Base-by-base conservation (phyloP, 129 eudicot species). In the Flaveria robusta region DNA sequence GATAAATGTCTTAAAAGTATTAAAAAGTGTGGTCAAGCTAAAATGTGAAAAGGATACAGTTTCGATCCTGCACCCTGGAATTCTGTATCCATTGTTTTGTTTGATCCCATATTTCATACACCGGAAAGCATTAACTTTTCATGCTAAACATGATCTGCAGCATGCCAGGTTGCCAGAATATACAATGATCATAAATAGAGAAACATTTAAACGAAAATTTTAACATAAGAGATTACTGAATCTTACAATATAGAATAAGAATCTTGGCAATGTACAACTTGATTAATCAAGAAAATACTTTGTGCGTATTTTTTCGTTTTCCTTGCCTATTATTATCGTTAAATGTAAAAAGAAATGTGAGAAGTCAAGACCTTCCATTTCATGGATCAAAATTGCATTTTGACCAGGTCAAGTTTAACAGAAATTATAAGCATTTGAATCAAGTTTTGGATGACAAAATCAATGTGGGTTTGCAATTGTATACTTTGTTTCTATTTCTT, bases 11-110 rank as follows among this genome's bases (percentile, higher is more conserved):
- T 19, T 31, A 31, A 27, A 39, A 76, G 42, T 39, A 74, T 10
- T 4, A 2, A 45, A 46, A 74, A 22, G 58, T 68, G 58, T 2
- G 2, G 13, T 62, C 19, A 20, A 64, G 46, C 23, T 37, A 51
- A 72, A 52, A 1, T 24, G 47, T 42, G 15, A 75, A 69, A 37
- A 81, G 91, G 89, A 89, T 89, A 89, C 96, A 84, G 83, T 80
- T 89, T 85, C 26, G 83, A 84, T 78, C 96, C 96, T 42, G 86
- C 96, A 49, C 89, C 89, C 64, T 85, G 89, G 68, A 89, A 77
- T 72, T 84, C 91, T 1, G 87, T 81, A 82, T 89, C 96, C 64
- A 71, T 19, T 52, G 62, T 78, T 77, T 31, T 71, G 70, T 70
- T 52, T 66, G 83, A 86, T 45, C 77, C 80, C 82, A 74, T 71